A percentile compares a stretch with the other conserved stretches of the same genome.
These are phyloP conservation scores for Aspergillus vadensis DNA, from an alignment of 2,329 filamentous ascomycete species.

Conservation along the genomic window DNA sequence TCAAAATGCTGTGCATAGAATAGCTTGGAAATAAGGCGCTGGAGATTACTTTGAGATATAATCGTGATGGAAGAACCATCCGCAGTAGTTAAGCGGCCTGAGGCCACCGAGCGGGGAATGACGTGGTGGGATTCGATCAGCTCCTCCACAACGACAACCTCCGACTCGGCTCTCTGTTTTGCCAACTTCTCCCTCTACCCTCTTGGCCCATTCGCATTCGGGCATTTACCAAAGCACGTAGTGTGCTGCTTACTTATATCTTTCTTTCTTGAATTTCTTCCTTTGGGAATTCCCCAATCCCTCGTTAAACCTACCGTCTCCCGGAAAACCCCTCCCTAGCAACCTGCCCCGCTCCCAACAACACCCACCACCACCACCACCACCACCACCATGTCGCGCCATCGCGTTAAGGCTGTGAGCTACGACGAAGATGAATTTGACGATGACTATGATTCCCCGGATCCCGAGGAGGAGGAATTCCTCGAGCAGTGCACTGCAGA, in stretches of 20 bases:
- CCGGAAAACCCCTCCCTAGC: slow-evolving; percentile 1
- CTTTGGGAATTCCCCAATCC: neutral
- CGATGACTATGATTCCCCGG: slow-evolving; percentile 45
- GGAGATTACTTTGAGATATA: neutral
- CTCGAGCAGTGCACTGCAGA: slow-evolving; percentile 68
- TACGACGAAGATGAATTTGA: slow-evolving; percentile 48
- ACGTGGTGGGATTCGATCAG: slow-evolving; percentile 28
- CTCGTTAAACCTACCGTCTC: neutral
- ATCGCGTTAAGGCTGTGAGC: slow-evolving; percentile 48
- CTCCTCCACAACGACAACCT: slow-evolving; percentile 1
- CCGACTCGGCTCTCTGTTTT: slow-evolving; percentile 6
- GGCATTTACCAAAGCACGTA: neutral
- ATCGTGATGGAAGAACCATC: neutral
- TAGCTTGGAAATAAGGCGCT: neutral
- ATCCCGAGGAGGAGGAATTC: slow-evolving; percentile 52
- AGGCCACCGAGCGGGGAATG: slow-evolving; percentile 31
- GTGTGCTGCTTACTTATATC: neutral
- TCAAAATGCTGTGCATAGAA: neutral
- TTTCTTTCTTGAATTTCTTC: neutral
- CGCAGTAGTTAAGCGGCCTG: neutral
- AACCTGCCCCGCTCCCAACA: slow-evolving; percentile 9
- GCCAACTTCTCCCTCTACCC: neutral
- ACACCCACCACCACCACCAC: neutral
- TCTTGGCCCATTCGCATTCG: neutral
- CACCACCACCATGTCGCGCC: slow-evolving; percentile 44